Evolutionary conservation across 1,284 basidiomycete species (phyloP).

Genomic region (Lignosus rhinocerotis): DNA sequence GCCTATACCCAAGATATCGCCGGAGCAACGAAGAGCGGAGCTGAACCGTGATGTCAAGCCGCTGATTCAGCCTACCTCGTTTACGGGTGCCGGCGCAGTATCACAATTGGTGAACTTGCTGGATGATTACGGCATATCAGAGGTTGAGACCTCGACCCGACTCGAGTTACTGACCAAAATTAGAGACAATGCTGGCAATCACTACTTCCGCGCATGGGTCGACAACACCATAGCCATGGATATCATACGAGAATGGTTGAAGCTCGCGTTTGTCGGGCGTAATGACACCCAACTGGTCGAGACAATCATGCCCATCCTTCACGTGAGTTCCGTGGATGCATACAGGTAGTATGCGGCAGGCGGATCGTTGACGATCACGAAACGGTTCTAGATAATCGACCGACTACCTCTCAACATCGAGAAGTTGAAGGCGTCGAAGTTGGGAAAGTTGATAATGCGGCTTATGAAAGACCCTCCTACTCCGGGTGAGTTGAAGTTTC

Average conservation of each 20-base stretch:
- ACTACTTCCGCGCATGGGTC: constrained; percentile 81
- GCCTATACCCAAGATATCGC: constrained; percentile 21
- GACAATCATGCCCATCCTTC: constrained; percentile 79
- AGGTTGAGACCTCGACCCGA: constrained; percentile 61
- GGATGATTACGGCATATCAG: constrained; percentile 56
- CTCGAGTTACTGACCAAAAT: constrained; percentile 74
- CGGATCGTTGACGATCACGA: not conserved
- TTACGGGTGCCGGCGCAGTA: constrained; percentile 72
- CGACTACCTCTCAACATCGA: constrained; percentile 73
- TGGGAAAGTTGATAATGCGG: constrained; percentile 76
- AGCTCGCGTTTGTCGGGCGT: constrained; percentile 58
- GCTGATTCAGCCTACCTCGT: constrained; percentile 52
- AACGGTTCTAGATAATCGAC: constrained; percentile 64
- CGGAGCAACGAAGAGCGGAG: constrained; percentile 41
- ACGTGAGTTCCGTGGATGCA: constrained; percentile 52
- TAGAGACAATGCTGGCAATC: constrained; percentile 77
- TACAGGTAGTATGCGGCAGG: not conserved
- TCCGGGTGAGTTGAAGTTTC: constrained; percentile 56
- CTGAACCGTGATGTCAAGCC: constrained; percentile 53
- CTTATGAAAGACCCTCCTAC: constrained; percentile 68
- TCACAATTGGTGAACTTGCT: constrained; percentile 54
- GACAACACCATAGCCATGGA: constrained; percentile 73
- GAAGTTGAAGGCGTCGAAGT: constrained; percentile 64
- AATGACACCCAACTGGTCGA: constrained; percentile 59
- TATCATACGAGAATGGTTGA: constrained; percentile 77